These are phyloP conservation scores for Fusarium beomiforme DNA, from an alignment of 2,329 filamentous ascomycete genomes.

Conservation along the genomic window DNA sequence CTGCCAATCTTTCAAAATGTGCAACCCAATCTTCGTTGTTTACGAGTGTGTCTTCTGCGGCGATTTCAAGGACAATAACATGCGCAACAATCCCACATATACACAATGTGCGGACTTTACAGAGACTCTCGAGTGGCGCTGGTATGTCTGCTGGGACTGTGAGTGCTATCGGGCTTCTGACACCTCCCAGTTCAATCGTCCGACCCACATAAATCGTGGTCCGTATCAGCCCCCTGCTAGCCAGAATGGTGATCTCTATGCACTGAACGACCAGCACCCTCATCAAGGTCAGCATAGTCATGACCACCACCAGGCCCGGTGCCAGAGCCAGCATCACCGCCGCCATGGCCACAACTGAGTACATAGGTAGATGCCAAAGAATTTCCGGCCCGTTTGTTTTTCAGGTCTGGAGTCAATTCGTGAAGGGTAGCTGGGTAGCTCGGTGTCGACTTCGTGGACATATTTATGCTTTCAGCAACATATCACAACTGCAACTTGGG, in stretches of 20 bases:
- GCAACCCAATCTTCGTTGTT: not conserved
- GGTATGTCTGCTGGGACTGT: not conserved
- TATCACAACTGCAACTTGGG: too few species aligned
- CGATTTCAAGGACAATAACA: not conserved
- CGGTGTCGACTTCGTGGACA: too few species aligned
- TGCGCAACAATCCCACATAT: not conserved
- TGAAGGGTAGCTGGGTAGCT: too few species aligned
- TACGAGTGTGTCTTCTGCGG: not conserved
- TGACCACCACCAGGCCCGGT: not conserved
- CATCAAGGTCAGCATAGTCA: too few species aligned
- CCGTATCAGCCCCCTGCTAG: too few species aligned
- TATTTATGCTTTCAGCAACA: too few species aligned
- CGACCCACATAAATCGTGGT: too few species aligned
- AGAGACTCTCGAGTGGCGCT: not conserved
- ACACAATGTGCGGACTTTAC: not conserved
- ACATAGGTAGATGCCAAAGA: not conserved
- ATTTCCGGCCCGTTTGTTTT: not conserved
- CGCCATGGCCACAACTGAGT: not conserved
- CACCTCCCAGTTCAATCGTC: not conserved
- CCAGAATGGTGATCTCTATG: too few species aligned
- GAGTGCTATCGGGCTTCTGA: not conserved
- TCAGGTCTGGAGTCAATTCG: too few species aligned
- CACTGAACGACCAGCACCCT: too few species aligned
- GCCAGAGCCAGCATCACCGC: not conserved
- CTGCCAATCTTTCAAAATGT: not conserved